A percentile compares a stretch with the other conserved stretches of the same genome.
phyloP scores from a whole-genome alignment of 305 asterid genomes.

The Petunia hybrid region DNA sequence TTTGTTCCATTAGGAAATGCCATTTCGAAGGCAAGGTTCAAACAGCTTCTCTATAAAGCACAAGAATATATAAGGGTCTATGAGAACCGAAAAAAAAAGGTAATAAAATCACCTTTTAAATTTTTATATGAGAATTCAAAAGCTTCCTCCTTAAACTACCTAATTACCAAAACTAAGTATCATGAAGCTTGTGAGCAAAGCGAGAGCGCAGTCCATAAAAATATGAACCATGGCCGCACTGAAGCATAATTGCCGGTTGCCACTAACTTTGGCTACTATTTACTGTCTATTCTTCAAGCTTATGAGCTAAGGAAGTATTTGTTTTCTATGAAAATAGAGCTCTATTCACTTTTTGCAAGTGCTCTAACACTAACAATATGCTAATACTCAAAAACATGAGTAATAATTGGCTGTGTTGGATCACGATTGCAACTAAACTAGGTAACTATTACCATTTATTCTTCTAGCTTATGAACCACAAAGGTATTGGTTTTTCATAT shows the following conservation, averaged over 20 bases:
- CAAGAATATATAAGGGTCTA: not conserved
- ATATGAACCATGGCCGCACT: not conserved
- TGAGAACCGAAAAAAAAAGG: not conserved
- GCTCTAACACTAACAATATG: not conserved
- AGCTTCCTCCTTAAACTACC: not conserved
- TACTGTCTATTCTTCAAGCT: not conserved
- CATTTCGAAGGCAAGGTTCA: slow-evolving; percentile 8
- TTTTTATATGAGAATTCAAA: not conserved
- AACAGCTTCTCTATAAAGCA: not conserved
- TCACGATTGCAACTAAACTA: not conserved
- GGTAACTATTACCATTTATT: not conserved
- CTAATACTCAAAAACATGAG: slow-evolving; percentile 1
- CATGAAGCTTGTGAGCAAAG: slow-evolving; percentile 13
- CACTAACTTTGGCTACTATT: slow-evolving; percentile 1
- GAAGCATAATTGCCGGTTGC: not conserved
- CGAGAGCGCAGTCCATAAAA: slow-evolving; percentile 3
- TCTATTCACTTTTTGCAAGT: slow-evolving; percentile 11
- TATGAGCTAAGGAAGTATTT: not conserved
- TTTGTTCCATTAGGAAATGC: not conserved
- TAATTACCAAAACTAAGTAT: not conserved
- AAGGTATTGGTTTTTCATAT: not conserved
- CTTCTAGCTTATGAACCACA: slow-evolving; percentile 19
- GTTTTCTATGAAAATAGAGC: not conserved
- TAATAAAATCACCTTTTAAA: not conserved
- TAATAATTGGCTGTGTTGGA: not conserved